Conservation (phyloP, 1,284 basidiomycete species). For the Phylloboletellus chloephorus region DNA sequence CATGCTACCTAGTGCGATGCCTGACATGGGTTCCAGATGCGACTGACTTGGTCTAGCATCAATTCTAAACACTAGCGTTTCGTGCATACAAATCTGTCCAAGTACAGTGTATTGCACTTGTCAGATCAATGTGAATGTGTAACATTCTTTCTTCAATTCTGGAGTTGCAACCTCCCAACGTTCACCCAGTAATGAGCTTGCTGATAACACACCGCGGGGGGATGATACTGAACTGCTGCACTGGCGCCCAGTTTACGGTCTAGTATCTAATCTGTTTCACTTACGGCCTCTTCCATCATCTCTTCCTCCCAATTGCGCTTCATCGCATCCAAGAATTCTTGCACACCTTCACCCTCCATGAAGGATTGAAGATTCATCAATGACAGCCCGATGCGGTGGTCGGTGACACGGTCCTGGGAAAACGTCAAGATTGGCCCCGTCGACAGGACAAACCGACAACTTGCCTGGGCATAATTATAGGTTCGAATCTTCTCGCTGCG, state of each 20-base stretch:
- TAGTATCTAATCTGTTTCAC: slow-evolving; percentile 21
- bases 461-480: slow-evolving; percentile 85
- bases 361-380: slow-evolving; percentile 70
- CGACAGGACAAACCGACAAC: background rate
- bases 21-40: too few species aligned
- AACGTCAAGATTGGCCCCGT: background rate
- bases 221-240: too few species aligned
- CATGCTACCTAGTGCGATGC: too few species aligned
- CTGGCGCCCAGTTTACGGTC: too few species aligned
- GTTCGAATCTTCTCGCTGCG: slow-evolving; percentile 91
- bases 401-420: slow-evolving; percentile 82
- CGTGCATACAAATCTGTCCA: too few species aligned
- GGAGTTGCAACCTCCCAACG: too few species aligned
- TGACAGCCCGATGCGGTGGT: slow-evolving; percentile 81
- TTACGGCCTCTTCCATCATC: slow-evolving; percentile 63
- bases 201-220: too few species aligned
- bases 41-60: background rate
- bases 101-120: too few species aligned
- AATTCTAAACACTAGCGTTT: background rate
- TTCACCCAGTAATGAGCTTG: too few species aligned
- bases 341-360: slow-evolving; percentile 74
- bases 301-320: slow-evolving; percentile 60
- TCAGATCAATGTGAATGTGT: too few species aligned
- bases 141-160: too few species aligned
- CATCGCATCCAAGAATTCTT: slow-evolving; percentile 60